A percentile compares a stretch with the other conserved stretches of the same genome.
These are phyloP conservation scores for Curvularia eragrostidis DNA, from an alignment of 2,329 filamentous ascomycete species.

Conservation along the genomic window DNA sequence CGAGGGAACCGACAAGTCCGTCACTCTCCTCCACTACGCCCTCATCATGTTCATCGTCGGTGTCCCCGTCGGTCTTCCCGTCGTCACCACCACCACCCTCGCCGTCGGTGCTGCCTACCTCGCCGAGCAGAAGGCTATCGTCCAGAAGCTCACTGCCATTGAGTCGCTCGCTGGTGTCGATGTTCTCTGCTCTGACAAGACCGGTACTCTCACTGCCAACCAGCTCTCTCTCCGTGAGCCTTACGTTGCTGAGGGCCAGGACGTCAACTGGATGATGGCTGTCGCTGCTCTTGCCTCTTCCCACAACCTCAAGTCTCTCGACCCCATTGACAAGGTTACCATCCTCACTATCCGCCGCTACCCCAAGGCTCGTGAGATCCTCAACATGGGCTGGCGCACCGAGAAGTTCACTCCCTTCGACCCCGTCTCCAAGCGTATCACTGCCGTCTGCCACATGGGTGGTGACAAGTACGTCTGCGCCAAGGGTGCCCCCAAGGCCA, in stretches of 20 bases:
- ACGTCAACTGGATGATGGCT: slow-evolving; percentile 86
- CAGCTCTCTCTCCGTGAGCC: slow-evolving; percentile 79
- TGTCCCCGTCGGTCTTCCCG: slow-evolving; percentile 78
- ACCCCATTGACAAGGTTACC: slow-evolving; percentile 81
- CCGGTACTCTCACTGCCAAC: slow-evolving; percentile 76
- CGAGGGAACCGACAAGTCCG: slow-evolving; percentile 58
- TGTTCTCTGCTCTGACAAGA: slow-evolving; percentile 83
- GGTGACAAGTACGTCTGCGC: slow-evolving; percentile 74
- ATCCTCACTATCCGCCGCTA: slow-evolving; percentile 78
- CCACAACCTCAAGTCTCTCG: slow-evolving; percentile 79
- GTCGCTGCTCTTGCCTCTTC: slow-evolving; percentile 78
- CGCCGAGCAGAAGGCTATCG: slow-evolving; percentile 78
- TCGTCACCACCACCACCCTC: slow-evolving; percentile 78
- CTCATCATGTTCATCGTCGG: slow-evolving; percentile 71
- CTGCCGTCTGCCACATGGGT: slow-evolving; percentile 71
- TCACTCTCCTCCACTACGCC: slow-evolving; percentile 63
- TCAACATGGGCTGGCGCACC: slow-evolving; percentile 76
- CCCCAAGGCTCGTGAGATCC: slow-evolving; percentile 78
- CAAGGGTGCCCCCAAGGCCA: slow-evolving; percentile 79
- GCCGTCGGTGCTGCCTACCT: slow-evolving; percentile 80
- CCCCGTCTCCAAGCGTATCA: slow-evolving; percentile 81
- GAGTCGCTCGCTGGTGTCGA: slow-evolving; percentile 72
- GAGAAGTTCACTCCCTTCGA: slow-evolving; percentile 81
- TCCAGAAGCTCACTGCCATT: slow-evolving; percentile 80
- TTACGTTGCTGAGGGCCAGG: slow-evolving; percentile 76